Evolutionary conservation across 768 basidiomycete species (phyloP).

Genomic region (Clathrus columnatus): DNA sequence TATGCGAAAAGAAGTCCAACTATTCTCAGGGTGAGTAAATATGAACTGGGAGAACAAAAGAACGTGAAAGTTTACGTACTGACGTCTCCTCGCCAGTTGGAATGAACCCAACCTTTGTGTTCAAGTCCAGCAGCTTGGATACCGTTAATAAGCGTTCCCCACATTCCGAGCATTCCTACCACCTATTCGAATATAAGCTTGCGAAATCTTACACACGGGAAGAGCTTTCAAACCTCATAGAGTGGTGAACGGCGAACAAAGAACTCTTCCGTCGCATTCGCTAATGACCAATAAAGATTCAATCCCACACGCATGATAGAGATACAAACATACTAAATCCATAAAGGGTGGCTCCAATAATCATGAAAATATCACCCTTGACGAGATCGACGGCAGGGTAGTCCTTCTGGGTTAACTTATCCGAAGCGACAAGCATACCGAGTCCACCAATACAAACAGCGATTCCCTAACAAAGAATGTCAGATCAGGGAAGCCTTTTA

Average conservation of each 20-base stretch:
- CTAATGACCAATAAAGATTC: conserved; percentile 26
- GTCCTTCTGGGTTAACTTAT: conserved; percentile 69
- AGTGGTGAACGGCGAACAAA: conserved; percentile 71
- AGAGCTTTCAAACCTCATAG: conserved; percentile 44
- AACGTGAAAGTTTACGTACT: conserved; percentile 33
- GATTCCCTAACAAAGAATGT: conserved; percentile 42
- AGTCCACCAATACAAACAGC: conserved; percentile 66
- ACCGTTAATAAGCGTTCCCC: conserved; percentile 71
- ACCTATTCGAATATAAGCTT: conserved; percentile 31
- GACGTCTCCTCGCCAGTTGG: conserved; percentile 64
- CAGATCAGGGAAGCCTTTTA: neutral
- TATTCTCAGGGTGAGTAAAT: conserved; percentile 26
- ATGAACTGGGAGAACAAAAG: neutral
- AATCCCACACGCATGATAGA: neutral
- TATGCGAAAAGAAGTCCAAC: conserved; percentile 47
- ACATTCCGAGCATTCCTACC: conserved; percentile 81
- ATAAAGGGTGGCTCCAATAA: conserved; percentile 76
- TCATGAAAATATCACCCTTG: conserved; percentile 82
- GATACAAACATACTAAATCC: conserved; percentile 59
- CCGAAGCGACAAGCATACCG: conserved; percentile 71
- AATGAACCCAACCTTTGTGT: conserved; percentile 53
- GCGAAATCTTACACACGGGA: too few relatives aligned
- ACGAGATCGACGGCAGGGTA: conserved; percentile 55
- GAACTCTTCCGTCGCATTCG: conserved; percentile 84
- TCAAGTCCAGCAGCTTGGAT: conserved; percentile 71